Conservation (phyloP, 192 early-diverging fungal species). For the Gonapodya sp. region DNA sequence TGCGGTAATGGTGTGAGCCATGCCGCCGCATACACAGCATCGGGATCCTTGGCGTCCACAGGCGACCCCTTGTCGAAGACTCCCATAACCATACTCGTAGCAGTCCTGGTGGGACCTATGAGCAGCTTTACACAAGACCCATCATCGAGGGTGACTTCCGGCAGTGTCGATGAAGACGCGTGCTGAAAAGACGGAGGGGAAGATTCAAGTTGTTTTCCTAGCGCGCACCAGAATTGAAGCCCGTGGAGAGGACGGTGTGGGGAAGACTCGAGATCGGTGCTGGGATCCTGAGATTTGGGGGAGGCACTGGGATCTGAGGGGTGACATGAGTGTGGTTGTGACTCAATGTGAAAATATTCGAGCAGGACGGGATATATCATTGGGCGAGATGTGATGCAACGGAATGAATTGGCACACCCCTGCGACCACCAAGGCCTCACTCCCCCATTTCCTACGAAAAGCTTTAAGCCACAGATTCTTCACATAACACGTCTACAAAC, state of each 20-base stretch:
- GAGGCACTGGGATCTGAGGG: no score
- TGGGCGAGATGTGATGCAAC: no score
- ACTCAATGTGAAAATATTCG: no score
- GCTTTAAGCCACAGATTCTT: no score
- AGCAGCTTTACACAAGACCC: neutral
- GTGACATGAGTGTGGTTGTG: no score
- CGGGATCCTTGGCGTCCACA: neutral
- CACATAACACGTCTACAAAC: no score
- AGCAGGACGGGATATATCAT: no score
- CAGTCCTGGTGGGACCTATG: neutral
- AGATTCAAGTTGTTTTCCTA: neutral
- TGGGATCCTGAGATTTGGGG: no score
- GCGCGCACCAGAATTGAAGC: neutral
- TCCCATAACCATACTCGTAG: no score
- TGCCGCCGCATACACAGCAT: neutral
- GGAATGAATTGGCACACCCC: no score
- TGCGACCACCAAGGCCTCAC: neutral
- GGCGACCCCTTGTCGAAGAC: neutral
- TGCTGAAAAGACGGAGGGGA: neutral
- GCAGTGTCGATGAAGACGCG: neutral
- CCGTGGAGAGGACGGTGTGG: slow-evolving; percentile 2
- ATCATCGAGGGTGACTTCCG: neutral
- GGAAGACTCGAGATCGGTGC: no score
- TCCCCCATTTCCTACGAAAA: no score
- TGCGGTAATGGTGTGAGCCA: neutral